Conservation (phyloP, 768 basidiomycete genomes). For the Podaxis mareebaensis region DNA sequence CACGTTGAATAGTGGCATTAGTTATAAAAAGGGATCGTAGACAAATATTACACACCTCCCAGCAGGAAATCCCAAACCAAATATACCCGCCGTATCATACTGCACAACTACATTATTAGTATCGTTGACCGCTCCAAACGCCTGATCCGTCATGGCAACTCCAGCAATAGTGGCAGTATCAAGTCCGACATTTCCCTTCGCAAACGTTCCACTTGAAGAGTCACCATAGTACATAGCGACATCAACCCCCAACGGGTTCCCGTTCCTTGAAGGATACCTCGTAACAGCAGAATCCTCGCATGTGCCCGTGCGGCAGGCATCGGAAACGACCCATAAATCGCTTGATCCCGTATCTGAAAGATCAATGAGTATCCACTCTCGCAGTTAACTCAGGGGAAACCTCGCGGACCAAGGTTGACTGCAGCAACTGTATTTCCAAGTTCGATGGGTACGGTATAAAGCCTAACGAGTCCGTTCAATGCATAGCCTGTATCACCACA, state of each 20-base stretch:
- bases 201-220: slow-evolving; percentile 62
- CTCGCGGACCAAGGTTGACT: slow-evolving; percentile 31
- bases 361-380: not conserved
- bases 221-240: slow-evolving; percentile 62
- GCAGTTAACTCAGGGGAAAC: not conserved
- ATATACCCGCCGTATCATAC: slow-evolving; percentile 58
- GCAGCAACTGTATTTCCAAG: slow-evolving; percentile 30
- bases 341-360: slow-evolving; percentile 67
- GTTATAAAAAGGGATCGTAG: not conserved
- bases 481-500: not conserved
- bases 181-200: slow-evolving; percentile 53
- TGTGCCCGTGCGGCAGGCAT: slow-evolving; percentile 40
- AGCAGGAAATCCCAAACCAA: slow-evolving; percentile 68
- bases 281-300: slow-evolving; percentile 39
- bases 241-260: slow-evolving; percentile 38
- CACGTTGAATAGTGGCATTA: not conserved
- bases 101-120: slow-evolving; percentile 60
- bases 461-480: slow-evolving; percentile 19
- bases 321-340: slow-evolving; percentile 67
- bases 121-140: slow-evolving; percentile 55
- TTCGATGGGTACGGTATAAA: slow-evolving; percentile 38
- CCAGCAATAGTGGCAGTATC: slow-evolving; percentile 57
- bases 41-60: slow-evolving; percentile 46
- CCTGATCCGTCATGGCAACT: slow-evolving; percentile 48
- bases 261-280: slow-evolving; percentile 41